Evolutionary conservation across 352 stramenopile species (phyloP), one percentile per base, ranked within the genome.

Genomic region (Globisporangium acanthophoron): DNA sequence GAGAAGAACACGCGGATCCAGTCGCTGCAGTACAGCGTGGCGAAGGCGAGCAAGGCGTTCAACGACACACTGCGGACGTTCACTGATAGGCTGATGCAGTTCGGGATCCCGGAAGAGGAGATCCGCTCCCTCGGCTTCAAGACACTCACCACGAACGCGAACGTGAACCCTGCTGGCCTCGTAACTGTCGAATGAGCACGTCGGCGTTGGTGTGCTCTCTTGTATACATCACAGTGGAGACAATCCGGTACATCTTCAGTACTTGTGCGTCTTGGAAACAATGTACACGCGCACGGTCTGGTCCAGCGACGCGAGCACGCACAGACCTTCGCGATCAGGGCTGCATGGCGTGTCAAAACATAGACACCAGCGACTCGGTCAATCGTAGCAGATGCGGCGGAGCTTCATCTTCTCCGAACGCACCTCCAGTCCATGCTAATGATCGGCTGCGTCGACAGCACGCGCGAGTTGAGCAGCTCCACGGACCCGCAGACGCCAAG

Each of bases 361-460:
- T 27, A 27, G 24, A 27, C 24, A 27, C 24, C 24, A 27, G 24
- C 24, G 24, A 2, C 24, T 27, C 1, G 24, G 24, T 27, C 24
- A 27, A 27, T 27, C 24, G 24, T 27, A 27, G 24, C 35, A 15
- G 8, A 12, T 9, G 8, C 35, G 8, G 0, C 37, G 11, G 11
- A 27, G 8, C 37, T 5, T 4, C 16, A 5, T 5, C 37, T 43
- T 13, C 12, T 43, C 4, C 37, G 37, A 43, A 43, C 58, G n/a
- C 43, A 87, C 75, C 77, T 97, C 96, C 96, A 99, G 74, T 99
- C 96, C 73, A 98, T 97, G 64, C 87, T 96, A 31, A 98, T 76
- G 56, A 98, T 97, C 5, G 96, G 96, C 69, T 98, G 96, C 7
- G 96, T 98, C n/a, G 85, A 97, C 45, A 98, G 81, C 21, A 98